phyloP scores from a whole-genome alignment of 2,329 filamentous ascomycete genomes.

The Podosphaera leucotricha region DNA sequence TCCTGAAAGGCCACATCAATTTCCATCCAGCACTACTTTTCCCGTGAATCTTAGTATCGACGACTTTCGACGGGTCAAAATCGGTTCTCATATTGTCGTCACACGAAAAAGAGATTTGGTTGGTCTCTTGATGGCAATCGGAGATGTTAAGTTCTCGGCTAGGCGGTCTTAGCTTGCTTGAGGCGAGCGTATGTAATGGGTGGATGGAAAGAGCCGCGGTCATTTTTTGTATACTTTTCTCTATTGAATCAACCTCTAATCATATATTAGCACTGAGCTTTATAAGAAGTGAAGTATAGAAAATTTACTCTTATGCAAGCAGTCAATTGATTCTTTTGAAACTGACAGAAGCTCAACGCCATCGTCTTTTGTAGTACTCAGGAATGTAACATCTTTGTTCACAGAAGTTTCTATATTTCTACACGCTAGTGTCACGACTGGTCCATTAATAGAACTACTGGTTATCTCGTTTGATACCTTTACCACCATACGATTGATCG shows the following conservation, averaged over 20 bases:
- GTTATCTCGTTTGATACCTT: background rate
- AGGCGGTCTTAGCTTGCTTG: background rate
- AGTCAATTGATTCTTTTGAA: background rate
- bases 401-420: background rate
- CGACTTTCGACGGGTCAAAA: background rate
- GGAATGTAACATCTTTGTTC: background rate
- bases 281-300: background rate
- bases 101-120: background rate
- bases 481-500: background rate
- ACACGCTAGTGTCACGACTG: background rate
- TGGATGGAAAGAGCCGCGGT: background rate
- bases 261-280: background rate
- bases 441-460: background rate
- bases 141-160: background rate
- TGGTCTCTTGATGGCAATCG: background rate
- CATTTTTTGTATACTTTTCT: background rate
- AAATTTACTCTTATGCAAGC: background rate
- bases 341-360: background rate
- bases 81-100: background rate
- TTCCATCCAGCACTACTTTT: too few species aligned
- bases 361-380: background rate
- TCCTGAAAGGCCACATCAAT: too few species aligned
- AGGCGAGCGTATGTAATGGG: background rate
- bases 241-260: background rate
- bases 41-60: slow-evolving; percentile 8